These are phyloP conservation scores for Crepidotus variabilis DNA, from an alignment of 768 basidiomycete genomes.

Conservation along the genomic window DNA sequence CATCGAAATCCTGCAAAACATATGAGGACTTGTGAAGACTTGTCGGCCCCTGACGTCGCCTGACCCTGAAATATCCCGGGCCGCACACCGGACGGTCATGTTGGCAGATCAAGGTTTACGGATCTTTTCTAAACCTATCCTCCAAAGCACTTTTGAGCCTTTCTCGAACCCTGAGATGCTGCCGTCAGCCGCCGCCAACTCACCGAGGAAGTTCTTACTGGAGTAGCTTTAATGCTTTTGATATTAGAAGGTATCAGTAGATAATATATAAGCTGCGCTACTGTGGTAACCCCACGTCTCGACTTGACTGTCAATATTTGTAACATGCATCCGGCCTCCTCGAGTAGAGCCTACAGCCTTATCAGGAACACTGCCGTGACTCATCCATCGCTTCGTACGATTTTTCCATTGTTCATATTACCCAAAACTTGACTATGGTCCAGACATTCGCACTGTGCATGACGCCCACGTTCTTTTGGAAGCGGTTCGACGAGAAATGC, in stretches of 20 bases:
- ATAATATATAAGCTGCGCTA: conserved; percentile 20
- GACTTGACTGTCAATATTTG: neutral
- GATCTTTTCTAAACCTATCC: conserved; percentile 11
- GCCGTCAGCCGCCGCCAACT: conserved; percentile 29
- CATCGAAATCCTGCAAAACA: no score
- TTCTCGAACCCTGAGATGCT: conserved; percentile 17
- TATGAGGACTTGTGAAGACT: no score
- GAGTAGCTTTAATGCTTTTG: conserved; percentile 20
- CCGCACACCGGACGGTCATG: neutral
- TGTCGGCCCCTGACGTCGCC: neutral
- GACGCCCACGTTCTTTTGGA: conserved; percentile 77
- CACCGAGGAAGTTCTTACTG: conserved; percentile 31
- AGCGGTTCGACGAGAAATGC: conserved; percentile 65
- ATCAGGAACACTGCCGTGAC: conserved; percentile 31
- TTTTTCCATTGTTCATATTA: neutral
- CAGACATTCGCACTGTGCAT: conserved; percentile 76
- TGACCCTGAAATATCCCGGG: neutral
- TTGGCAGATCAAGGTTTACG: neutral
- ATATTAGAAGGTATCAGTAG: conserved; percentile 7
- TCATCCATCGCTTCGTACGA: conserved; percentile 46
- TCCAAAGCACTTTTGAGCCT: conserved; percentile 2
- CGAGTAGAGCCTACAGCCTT: conserved; percentile 15
- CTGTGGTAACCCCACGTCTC: neutral
- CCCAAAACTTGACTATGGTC: neutral
- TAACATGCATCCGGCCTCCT: conserved; percentile 17